Evolutionary conservation across 108 stramenopile genomes (phyloP).

Genomic region (Nannochloropsis gaditana): DNA sequence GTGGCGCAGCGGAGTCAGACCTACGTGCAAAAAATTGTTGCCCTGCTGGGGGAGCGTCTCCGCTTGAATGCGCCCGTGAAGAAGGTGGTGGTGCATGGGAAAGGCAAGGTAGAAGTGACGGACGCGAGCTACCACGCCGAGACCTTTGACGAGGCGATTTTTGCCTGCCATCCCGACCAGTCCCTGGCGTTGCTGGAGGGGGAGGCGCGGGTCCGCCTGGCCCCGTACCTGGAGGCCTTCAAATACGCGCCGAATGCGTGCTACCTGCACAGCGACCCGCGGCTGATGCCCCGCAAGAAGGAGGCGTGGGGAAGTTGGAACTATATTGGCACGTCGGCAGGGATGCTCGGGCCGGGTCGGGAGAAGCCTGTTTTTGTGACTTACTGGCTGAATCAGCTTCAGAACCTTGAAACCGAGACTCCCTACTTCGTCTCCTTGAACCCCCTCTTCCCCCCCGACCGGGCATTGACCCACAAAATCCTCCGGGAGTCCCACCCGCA

Average conservation of each 20-base stretch:
- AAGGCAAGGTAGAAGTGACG: slow-evolving; percentile 41
- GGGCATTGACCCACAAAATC: slow-evolving; percentile 53
- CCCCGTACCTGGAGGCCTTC: slow-evolving; percentile 43
- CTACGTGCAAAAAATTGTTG: slow-evolving; percentile 68
- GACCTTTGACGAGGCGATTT: slow-evolving; percentile 53
- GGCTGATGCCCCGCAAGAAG: slow-evolving; percentile 72
- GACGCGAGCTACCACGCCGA: slow-evolving; percentile 26
- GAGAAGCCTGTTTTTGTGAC: slow-evolving; percentile 67
- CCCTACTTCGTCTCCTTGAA: slow-evolving; percentile 87
- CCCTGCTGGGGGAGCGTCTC: slow-evolving; percentile 52
- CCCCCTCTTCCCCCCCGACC: slow-evolving; percentile 65
- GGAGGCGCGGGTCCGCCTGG: slow-evolving; percentile 44
- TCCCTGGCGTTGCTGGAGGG: slow-evolving; percentile 60
- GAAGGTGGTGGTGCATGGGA: background rate
- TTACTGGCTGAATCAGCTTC: slow-evolving; percentile 89
- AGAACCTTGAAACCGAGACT: slow-evolving; percentile 64
- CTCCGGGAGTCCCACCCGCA: slow-evolving; percentile 73
- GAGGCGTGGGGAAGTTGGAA: slow-evolving; percentile 90
- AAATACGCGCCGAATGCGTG: slow-evolving; percentile 72
- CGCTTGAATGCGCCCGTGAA: slow-evolving; percentile 49
- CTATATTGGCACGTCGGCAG: slow-evolving; percentile 64
- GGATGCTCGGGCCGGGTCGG: slow-evolving; percentile 29
- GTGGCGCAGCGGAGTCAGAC: slow-evolving; percentile 62
- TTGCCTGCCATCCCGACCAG: slow-evolving; percentile 81
- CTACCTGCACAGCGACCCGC: slow-evolving; percentile 81